Evolutionary conservation across 2,329 filamentous ascomycete species (phyloP).

Genomic region (Triangularia verruculosa): DNA sequence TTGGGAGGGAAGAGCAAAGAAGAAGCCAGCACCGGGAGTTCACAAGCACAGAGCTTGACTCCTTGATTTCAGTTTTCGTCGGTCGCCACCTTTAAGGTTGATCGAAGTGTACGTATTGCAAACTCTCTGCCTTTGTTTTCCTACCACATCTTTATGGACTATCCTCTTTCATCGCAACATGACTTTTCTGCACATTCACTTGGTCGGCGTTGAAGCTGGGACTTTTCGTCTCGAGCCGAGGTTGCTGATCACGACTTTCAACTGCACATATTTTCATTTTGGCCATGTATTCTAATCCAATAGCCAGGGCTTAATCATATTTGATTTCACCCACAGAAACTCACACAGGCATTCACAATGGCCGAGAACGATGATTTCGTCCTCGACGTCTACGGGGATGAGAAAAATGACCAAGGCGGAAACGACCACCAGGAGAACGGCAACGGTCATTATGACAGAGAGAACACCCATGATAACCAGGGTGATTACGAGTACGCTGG

Average conservation of each 20-base stretch:
- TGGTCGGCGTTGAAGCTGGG: slow-evolving; percentile 5
- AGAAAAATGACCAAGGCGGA: slow-evolving; percentile 42
- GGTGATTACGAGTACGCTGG: slow-evolving; percentile 17
- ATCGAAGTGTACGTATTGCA: slow-evolving; percentile 55
- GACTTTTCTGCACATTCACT: slow-evolving; percentile 23
- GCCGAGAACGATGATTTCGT: slow-evolving; percentile 67
- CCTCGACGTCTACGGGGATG: slow-evolving; percentile 69
- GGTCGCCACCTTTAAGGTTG: slow-evolving; percentile 26
- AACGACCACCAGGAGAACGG: slow-evolving; percentile 39
- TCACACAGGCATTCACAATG: slow-evolving; percentile 41
- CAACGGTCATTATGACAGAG: slow-evolving; percentile 39
- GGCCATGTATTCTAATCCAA: slow-evolving; percentile 28
- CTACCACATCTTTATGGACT: slow-evolving; percentile 30
- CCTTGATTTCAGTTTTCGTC: slow-evolving; percentile 11
- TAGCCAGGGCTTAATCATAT: slow-evolving; percentile 28
- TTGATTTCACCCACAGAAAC: slow-evolving; percentile 3
- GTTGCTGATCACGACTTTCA: slow-evolving; percentile 34
- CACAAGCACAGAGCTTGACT: slow-evolving; percentile 8
- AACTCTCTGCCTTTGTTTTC: slow-evolving; percentile 40
- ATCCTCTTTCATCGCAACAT: slow-evolving; percentile 19
- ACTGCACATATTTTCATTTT: slow-evolving; percentile 24
- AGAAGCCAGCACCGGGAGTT: neutral
- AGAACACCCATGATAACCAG: slow-evolving; percentile 23
- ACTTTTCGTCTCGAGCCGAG: slow-evolving; percentile 36
- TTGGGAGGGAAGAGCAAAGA: slow-evolving; percentile 1